Base-by-base conservation (phyloP, 1,284 basidiomycete species). In the Trametes polyzona region DNA sequence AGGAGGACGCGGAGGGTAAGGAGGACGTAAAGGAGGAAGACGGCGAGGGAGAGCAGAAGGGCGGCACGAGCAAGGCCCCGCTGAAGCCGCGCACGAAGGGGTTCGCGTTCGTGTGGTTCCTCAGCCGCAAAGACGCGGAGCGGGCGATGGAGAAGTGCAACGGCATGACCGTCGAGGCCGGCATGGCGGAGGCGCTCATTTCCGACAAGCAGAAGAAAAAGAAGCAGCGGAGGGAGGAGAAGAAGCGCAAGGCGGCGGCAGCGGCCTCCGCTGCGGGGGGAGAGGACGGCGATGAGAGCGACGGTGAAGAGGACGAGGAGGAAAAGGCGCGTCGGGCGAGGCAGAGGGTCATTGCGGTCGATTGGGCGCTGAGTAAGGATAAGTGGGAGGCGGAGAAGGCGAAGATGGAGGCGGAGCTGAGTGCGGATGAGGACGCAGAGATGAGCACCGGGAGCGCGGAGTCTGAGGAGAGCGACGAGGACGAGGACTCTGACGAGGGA, bases 81-180 rank as follows among this genome's bases (percentile, higher is more conserved):
- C 6, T n/a, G 40, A n/a, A n/a, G n/a, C 61, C 74, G 1, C 78
- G 85, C 21, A 83, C 83, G 21, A 89, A 92, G 64, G 96, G 96
- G 0, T 99, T 97, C 67, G 96, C 95, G 0, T 98, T 99, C 67
- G 88, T 98, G 12, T 98, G 95, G 94, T 95, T 94, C 83, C 74
- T 95, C 60, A 89, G 87, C 62, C 87, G 85, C 67, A 88, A 90
- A 59, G 93, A 96, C 68, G 96, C 95, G 3, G 90, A 95, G 69
- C 79, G 80, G 47, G 96, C 95, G 0, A 82, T 98, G 61, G 87
- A 88, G 63, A 86, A 80, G 5, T 85, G 93, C 61, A 98, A 98
- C 68, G 95, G 94, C 12, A 87, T 83, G 73, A 80, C 78, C 14
- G 77, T 95, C 26, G 74, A 77, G 16, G 80, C 87, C 10, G 91